Base-by-base conservation (phyloP, 2,329 filamentous ascomycete genomes). In the Fusarium hostae region DNA sequence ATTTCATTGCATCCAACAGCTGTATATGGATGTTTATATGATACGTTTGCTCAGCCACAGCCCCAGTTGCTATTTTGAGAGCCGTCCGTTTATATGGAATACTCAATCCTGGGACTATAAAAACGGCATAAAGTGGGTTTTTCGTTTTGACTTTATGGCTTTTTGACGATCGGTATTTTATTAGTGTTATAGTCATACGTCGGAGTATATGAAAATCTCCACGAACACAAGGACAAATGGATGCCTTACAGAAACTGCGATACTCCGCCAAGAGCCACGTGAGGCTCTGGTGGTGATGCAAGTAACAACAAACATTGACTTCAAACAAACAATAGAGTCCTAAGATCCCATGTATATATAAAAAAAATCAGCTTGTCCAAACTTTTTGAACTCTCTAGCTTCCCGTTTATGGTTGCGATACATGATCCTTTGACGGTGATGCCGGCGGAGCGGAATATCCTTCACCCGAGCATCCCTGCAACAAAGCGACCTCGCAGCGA, bases 51-150 rank as follows among this genome's bases (percentile, higher is more conserved):
- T 73, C 50, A 75, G 75, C 74, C 74, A 76, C 69, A 63, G 37
- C 69, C 69, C 59, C 61, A 50, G 44, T 62, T 70, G 35, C 73
- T 77, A 77, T 76, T 76, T 74, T 61, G 52, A 63, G 64, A 63
- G 32, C 22, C 20, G 26, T 51, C 50, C 47, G 56, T 45, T 32
- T 47, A 47, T 34, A 32, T 51, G 45, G 41, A 39, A 62, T 64
- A 30, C 28, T 41, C 9, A 59, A 54, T 28, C 28, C 59, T 57
- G 40, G 22, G 16, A 39, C 24, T 59, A 50, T 43, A 30, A 41
- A 30, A 40, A 56, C 40, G 43, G 28, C 45, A 52, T 22, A 47
- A 37, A 50, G 57, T 60, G 43, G 50, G 12, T 2, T 35, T 15
- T 41, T 15, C 18, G 50, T 57, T 57, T 52, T 40, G 16, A 37